phyloP scores from a whole-genome alignment of 257 asterid genomes.

The Nicotiana otophora region DNA sequence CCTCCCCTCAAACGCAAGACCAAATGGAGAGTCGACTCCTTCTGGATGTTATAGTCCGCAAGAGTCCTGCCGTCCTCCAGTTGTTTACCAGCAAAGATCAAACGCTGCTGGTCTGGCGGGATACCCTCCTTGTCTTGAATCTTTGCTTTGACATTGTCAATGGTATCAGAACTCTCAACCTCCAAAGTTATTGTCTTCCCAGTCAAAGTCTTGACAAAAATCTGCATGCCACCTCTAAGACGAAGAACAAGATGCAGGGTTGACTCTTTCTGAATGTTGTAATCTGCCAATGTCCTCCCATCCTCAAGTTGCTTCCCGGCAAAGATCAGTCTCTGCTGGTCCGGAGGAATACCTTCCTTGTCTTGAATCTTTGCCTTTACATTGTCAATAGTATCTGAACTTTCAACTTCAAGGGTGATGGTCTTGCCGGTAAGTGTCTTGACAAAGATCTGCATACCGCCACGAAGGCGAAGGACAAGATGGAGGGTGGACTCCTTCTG shows the following conservation, averaged over 20 bases:
- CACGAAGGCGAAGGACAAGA: constrained; percentile 4
- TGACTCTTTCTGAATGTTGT: constrained; percentile 3
- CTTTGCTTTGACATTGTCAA: neutral
- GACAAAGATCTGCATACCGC: constrained; percentile 3
- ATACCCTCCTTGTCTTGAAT: neutral
- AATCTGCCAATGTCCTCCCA: neutral
- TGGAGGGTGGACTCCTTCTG: constrained; percentile 3
- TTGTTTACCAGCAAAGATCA: neutral
- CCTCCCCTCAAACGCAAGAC: neutral
- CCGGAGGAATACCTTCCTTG: constrained; percentile 8
- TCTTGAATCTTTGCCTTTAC: neutral
- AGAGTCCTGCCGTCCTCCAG: neutral
- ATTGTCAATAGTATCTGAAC: neutral
- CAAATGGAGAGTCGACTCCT: neutral
- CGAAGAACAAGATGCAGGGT: constrained; percentile 6
- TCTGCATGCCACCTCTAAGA: neutral
- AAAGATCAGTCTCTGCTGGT: constrained; percentile 2
- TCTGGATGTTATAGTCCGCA: neutral
- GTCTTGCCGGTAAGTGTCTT: constrained; percentile 5
- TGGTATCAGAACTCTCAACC: neutral
- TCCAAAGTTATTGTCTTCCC: constrained; percentile 4
- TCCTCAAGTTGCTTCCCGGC: constrained; percentile 2
- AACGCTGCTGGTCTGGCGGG: neutral
- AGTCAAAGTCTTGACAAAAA: neutral
- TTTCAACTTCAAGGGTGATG: neutral